Conservation (phyloP, 176 grass and related monocot genomes). For the Ananas comosus region DNA sequence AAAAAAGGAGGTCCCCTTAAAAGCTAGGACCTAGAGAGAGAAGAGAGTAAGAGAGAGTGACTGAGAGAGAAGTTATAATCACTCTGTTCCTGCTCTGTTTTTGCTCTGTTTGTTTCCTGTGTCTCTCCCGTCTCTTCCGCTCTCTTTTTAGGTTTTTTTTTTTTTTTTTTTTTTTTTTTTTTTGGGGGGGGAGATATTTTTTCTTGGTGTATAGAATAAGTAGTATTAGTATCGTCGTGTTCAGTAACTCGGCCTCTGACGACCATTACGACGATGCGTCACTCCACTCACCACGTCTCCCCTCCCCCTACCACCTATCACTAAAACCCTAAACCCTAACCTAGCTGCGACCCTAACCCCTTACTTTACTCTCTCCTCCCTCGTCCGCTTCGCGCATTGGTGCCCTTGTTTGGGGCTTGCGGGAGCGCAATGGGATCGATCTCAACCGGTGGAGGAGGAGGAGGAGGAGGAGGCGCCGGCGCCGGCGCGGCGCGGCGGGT, state of each 20-base stretch:
- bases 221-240: too few relatives aligned
- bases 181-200: not conserved
- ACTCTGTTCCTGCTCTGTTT: constrained; percentile 1
- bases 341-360: not conserved
- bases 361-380: not conserved
- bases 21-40: not conserved
- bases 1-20: too few relatives aligned
- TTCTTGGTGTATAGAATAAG: too few relatives aligned
- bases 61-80: too few relatives aligned
- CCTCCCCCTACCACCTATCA: not conserved
- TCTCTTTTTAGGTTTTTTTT: not conserved
- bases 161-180: not conserved
- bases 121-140: constrained; percentile 19
- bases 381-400: not conserved
- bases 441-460: constrained; percentile 56
- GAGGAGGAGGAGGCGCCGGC: constrained; percentile 35
- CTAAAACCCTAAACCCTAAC: not conserved
- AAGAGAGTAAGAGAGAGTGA: not conserved
- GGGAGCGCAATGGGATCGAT: not conserved
- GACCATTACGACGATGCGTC: constrained; percentile 9
- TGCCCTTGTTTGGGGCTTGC: not conserved
- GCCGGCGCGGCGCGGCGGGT: not conserved
- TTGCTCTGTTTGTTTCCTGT: constrained; percentile 1
- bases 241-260: not conserved
- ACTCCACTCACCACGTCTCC: constrained; percentile 13